Evolutionary conservation across 257 asterid genomes (phyloP), one percentile per base, ranked within the genome.

Genomic region (Cinchona pubescens): DNA sequence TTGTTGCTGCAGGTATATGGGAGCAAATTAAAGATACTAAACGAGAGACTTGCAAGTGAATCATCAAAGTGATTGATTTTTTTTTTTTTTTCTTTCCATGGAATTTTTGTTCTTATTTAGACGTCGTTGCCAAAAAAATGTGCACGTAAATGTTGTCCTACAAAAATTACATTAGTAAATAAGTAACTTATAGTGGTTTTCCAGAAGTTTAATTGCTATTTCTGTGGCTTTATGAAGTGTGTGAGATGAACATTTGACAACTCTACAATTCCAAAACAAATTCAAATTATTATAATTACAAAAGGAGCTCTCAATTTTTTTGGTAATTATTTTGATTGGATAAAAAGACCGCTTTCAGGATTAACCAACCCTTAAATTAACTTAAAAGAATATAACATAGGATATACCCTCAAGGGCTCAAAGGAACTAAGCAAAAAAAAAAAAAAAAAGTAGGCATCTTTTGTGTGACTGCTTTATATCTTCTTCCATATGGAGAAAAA

Each of bases 1-100:
- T 53, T 23, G 75, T 35, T 73, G 72, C 85, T 73, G 72, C 85
- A 90, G 97, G 91, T 90, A 92, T 78, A 86, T 92, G 93, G 97
- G 97, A 65, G 83, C n/a, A n/a, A n/a, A n/a, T n/a, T 87, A 76
- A 90, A 78, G 81, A 87, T 90, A 42, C 61, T 84, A 55, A 51
- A 78, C 56, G 88, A 86, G 76, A 86, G 97, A 85, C 75, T 86
- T 56, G 82, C 75, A 46, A 82, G 79, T 66, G 78, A 75, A 71
- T 14, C 59, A 71, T 46, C n/a, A 23, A 75, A 64, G 75, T 84
- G 61, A 79, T 49, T 43, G 21, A 32, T 49, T 63, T 59, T 29
- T 23, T 55, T 11, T 29, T 55, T 27, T 7, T 34, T 25, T 4
- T 62, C 45, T 63, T 32, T 48, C 11, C 0, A 0, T 10, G 21